Conservation (phyloP, 345 rosid species). For the Salix exigua region DNA sequence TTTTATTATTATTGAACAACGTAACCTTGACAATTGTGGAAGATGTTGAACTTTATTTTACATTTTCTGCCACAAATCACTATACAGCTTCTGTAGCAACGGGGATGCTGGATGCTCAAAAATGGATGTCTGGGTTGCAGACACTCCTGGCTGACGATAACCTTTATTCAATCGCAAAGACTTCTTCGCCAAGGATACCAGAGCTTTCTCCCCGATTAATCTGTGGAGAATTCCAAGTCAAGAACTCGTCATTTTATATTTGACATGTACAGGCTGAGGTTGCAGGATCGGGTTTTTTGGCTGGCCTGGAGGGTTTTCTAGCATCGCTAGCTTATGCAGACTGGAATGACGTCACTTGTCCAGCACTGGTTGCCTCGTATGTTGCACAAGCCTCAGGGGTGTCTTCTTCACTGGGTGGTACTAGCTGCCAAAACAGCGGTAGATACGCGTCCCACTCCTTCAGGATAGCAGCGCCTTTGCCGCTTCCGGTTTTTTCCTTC, state of each 20-base stretch:
- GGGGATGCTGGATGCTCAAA: slow-evolving; percentile 6
- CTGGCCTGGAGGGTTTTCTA: not conserved
- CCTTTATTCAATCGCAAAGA: not conserved
- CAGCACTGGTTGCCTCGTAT: slow-evolving; percentile 61
- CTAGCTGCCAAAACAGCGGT: slow-evolving; percentile 89
- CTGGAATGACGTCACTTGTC: slow-evolving; percentile 61
- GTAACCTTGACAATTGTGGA: not conserved
- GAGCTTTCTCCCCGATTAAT: not conserved
- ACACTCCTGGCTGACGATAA: not conserved
- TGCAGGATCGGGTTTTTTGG: not conserved
- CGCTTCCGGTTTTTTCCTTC: slow-evolving; percentile 93
- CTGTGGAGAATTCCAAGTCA: not conserved
- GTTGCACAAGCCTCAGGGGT: slow-evolving; percentile 89
- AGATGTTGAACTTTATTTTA: slow-evolving; percentile 16
- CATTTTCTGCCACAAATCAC: slow-evolving; percentile 27
- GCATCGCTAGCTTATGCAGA: slow-evolving; percentile 46
- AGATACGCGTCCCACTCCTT: slow-evolving; percentile 79
- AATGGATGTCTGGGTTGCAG: slow-evolving; percentile 1
- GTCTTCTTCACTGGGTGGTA: slow-evolving; percentile 99
- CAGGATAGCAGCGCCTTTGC: slow-evolving; percentile 68
- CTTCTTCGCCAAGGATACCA: not conserved
- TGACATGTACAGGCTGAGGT: slow-evolving; percentile 25
- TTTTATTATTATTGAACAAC: not conserved
- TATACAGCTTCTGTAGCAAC: slow-evolving; percentile 23
- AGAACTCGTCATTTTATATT: slow-evolving; percentile 6